Percentiles rank a stretch among this genome's conserved stretches.
Conservation (phyloP, 192 early-diverging fungal genomes). For the Podila verticillata region DNA sequence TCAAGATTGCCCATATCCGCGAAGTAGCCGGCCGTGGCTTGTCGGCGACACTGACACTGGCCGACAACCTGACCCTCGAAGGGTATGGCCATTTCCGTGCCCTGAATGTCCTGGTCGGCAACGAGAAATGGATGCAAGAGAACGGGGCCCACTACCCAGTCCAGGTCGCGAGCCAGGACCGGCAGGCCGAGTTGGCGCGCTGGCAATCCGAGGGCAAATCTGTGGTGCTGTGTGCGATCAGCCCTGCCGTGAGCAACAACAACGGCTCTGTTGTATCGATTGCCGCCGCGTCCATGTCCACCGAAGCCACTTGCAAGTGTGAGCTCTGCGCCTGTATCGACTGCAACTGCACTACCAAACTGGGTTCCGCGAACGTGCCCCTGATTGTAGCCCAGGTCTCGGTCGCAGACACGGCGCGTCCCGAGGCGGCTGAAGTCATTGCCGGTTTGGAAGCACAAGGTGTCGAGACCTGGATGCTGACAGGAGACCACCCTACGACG, state of each 20-base stretch:
- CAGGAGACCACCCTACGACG: slow-evolving; percentile 76
- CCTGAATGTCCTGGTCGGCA: slow-evolving; percentile 66
- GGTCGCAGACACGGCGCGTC: slow-evolving; percentile 70
- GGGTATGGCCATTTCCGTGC: slow-evolving; percentile 47
- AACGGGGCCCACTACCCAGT: slow-evolving; percentile 55
- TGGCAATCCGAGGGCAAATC: slow-evolving; percentile 71
- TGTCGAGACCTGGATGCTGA: slow-evolving; percentile 81
- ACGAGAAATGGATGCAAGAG: slow-evolving; percentile 71
- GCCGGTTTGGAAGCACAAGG: slow-evolving; percentile 56
- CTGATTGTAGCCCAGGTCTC: slow-evolving; percentile 67
- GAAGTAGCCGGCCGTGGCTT: slow-evolving; percentile 78
- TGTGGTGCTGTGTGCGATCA: slow-evolving; percentile 63
- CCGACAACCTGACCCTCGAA: slow-evolving; percentile 21
- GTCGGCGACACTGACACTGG: slow-evolving; percentile 50
- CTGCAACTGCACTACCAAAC: slow-evolving; percentile 47
- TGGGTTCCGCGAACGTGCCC: slow-evolving; percentile 16
- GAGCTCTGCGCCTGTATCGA: slow-evolving; percentile 46
- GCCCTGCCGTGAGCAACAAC: slow-evolving; percentile 33
- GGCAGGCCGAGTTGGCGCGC: slow-evolving; percentile 33
- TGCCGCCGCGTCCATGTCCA: slow-evolving; percentile 8
- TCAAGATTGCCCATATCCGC: slow-evolving; percentile 59
- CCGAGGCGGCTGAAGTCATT: slow-evolving; percentile 66
- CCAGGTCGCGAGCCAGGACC: slow-evolving; percentile 15
- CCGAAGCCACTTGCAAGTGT: slow-evolving; percentile 25
- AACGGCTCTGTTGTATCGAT: slow-evolving; percentile 7